These are phyloP conservation scores for Boletus huronensis DNA, from an alignment of 768 basidiomycete genomes.

Conservation along the genomic window DNA sequence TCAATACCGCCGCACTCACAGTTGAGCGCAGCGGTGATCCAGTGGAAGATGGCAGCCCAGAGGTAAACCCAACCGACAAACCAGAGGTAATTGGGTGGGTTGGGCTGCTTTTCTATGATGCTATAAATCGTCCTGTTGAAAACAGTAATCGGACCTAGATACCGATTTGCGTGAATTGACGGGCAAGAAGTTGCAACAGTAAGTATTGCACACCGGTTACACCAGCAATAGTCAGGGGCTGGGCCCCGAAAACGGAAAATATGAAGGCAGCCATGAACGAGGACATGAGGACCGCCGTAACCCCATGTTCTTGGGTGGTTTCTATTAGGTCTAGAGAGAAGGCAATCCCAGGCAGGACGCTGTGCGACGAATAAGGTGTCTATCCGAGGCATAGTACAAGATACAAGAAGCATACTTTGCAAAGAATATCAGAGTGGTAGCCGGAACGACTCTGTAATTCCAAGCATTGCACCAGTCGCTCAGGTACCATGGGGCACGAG, in stretches of 20 bases:
- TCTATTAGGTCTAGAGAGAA: conserved; percentile 92
- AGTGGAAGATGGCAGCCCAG: conserved; percentile 85
- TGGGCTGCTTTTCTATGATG: conserved; percentile 54
- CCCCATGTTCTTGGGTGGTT: conserved; percentile 85
- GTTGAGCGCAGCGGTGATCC: conserved; percentile 75
- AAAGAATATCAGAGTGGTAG: conserved; percentile 82
- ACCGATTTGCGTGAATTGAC: neutral
- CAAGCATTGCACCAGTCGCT: conserved; percentile 91
- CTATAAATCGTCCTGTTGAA: conserved; percentile 88
- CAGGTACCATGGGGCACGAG: conserved; percentile 74
- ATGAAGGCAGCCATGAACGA: conserved; percentile 89
- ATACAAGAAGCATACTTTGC: conserved; percentile 57
- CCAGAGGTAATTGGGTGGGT: conserved; percentile 73
- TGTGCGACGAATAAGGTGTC: conserved; percentile 22
- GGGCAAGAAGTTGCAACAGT: neutral
- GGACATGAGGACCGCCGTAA: conserved; percentile 77
- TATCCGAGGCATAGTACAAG: neutral
- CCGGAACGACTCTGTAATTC: conserved; percentile 87
- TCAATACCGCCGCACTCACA: conserved; percentile 41
- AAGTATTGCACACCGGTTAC: conserved; percentile 60
- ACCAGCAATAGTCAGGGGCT: conserved; percentile 89
- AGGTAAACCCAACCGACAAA: conserved; percentile 93
- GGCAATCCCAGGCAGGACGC: conserved; percentile 86
- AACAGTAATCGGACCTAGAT: conserved; percentile 81
- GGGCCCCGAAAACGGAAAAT: conserved; percentile 84